Evolutionary conservation across 495 filamentous ascomycete species (phyloP).

Genomic region (Penicillium odoratum): DNA sequence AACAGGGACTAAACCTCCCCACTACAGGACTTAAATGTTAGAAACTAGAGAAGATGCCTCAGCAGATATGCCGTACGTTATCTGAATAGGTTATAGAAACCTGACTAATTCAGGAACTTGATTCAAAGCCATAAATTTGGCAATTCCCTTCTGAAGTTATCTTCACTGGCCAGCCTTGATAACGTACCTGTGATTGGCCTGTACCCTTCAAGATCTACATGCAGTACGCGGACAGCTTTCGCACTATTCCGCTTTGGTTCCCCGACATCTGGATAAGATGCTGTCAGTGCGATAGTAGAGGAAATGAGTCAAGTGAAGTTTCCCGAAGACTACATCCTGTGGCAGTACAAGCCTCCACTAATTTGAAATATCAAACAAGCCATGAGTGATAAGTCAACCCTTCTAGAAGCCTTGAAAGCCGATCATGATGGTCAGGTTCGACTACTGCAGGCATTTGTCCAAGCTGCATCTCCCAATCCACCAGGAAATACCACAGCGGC

Average conservation of each 20-base stretch:
- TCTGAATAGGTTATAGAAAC: too few species aligned
- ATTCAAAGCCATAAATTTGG: too few species aligned
- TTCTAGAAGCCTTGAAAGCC: constrained; percentile 3
- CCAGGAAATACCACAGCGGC: constrained; percentile 6
- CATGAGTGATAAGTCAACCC: constrained; percentile 5
- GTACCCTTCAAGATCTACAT: neutral
- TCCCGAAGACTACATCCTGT: neutral
- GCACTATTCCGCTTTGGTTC: neutral
- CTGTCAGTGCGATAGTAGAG: too few species aligned
- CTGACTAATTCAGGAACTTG: too few species aligned
- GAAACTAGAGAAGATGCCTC: too few species aligned
- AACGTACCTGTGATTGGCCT: neutral
- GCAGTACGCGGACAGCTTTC: neutral
- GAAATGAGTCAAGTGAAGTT: neutral
- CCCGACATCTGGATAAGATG: constrained; percentile 1
- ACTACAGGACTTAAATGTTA: too few species aligned
- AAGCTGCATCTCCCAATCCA: constrained; percentile 10
- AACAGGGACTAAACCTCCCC: too few species aligned
- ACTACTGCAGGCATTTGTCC: constrained; percentile 10
- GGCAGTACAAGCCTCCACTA: too few species aligned
- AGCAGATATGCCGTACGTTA: too few species aligned
- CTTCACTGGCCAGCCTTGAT: neutral
- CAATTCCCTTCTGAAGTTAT: too few species aligned
- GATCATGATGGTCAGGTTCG: constrained; percentile 4
- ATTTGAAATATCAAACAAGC: neutral